Evolutionary conservation across 2,329 filamentous ascomycete genomes (phyloP).

Genomic region (Alternaria gaisen): DNA sequence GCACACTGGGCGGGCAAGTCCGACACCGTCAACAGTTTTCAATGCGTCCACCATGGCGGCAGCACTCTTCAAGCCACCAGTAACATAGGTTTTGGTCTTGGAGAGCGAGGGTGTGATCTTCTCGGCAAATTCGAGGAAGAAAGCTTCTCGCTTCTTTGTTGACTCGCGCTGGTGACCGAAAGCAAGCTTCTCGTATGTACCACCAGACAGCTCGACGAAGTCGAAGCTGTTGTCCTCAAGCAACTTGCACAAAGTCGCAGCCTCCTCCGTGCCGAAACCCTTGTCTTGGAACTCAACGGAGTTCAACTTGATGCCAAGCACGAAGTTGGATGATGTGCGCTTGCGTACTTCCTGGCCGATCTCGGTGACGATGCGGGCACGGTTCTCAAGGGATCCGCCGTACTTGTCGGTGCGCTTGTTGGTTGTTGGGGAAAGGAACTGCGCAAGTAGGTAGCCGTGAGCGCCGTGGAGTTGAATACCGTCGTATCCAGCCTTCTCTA

Average conservation of each 20-base stretch:
- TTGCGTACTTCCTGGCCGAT: constrained; percentile 51
- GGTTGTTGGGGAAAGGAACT: constrained; percentile 55
- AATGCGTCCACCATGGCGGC: constrained; percentile 68
- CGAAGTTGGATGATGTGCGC: constrained; percentile 51
- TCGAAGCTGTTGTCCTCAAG: constrained; percentile 62
- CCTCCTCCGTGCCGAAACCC: constrained; percentile 62
- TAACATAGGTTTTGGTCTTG: constrained; percentile 67
- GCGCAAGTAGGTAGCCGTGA: constrained; percentile 57
- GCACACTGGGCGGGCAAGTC: constrained; percentile 63
- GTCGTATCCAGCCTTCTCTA: constrained; percentile 68
- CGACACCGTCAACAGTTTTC: constrained; percentile 66
- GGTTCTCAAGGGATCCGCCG: constrained; percentile 55
- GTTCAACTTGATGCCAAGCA: constrained; percentile 67
- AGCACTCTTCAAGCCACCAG: constrained; percentile 65
- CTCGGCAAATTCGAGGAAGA: constrained; percentile 69
- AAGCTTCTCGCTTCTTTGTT: constrained; percentile 65
- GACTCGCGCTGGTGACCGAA: constrained; percentile 63
- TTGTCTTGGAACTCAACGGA: constrained; percentile 64
- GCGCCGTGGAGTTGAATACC: constrained; percentile 59
- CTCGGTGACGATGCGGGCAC: constrained; percentile 53
- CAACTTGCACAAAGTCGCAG: constrained; percentile 57
- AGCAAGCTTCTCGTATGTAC: constrained; percentile 65
- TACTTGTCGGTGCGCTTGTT: constrained; percentile 57
- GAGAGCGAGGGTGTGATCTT: constrained; percentile 62
- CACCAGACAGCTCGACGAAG: constrained; percentile 68